Conservation (phyloP, 2,329 filamentous ascomycete species). For the Atkinsonella texensis region DNA sequence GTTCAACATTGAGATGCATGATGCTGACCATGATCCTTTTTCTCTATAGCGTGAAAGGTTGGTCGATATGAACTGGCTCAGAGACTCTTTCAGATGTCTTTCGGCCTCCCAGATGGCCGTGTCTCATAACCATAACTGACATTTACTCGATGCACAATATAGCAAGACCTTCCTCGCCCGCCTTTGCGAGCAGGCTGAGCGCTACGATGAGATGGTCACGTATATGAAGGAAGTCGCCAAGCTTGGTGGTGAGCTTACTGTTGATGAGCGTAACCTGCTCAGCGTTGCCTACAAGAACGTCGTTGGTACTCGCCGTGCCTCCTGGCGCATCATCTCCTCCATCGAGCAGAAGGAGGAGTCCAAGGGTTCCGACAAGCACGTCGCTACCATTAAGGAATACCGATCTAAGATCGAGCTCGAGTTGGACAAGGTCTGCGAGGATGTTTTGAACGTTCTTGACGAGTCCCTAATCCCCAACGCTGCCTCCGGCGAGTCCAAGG, state of each 20-base stretch:
- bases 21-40: constrained; percentile 25
- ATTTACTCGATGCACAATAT: constrained; percentile 14
- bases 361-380: constrained; percentile 94
- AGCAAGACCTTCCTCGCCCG: constrained; percentile 99
- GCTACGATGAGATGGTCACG: constrained; percentile 99
- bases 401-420: constrained; percentile 96
- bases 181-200: constrained; percentile 99
- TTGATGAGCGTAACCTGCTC: constrained; percentile 97
- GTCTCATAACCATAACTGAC: constrained; percentile 16
- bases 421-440: constrained; percentile 96
- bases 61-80: constrained; percentile 16
- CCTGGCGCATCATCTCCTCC: constrained; percentile 98
- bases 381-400: constrained; percentile 88
- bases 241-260: constrained; percentile 65
- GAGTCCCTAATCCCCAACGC: constrained; percentile 90
- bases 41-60: constrained; percentile 56
- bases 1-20: constrained; percentile 3
- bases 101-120: constrained; percentile 3
- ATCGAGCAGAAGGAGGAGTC: constrained; percentile 99
- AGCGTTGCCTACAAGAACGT: constrained; percentile 99
- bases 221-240: constrained; percentile 99
- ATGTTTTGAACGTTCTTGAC: constrained; percentile 91
- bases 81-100: constrained; percentile 9
- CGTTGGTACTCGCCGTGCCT: constrained; percentile 92
- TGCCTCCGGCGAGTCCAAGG: constrained; percentile 95